Evolutionary conservation across 345 rosid genomes (phyloP).

Genomic region (Hibiscus trionum): DNA sequence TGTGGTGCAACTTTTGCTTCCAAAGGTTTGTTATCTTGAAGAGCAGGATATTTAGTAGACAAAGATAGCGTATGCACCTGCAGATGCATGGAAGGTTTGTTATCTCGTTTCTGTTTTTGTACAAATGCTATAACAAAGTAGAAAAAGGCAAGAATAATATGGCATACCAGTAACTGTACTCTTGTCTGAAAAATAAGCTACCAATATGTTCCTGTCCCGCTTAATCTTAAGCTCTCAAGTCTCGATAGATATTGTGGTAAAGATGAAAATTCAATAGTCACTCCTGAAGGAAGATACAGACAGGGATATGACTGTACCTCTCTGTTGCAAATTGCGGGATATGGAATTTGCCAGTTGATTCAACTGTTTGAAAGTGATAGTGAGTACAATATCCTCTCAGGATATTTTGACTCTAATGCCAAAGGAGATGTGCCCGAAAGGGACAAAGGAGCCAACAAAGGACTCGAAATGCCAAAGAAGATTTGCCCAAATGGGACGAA

Average conservation of each 20-base stretch:
- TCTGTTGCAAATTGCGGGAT: no score
- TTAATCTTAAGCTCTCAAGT: neutral
- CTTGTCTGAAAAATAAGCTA: constrained; percentile 1
- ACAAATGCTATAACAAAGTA: neutral
- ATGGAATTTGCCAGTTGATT: constrained; percentile 2
- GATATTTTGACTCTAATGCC: constrained; percentile 26
- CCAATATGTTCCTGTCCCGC: neutral
- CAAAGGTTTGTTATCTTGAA: neutral
- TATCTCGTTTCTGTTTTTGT: neutral
- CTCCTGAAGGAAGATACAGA: neutral
- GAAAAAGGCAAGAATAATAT: neutral
- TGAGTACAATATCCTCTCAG: constrained; percentile 13
- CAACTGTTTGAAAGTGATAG: constrained; percentile 9
- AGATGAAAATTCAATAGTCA: neutral
- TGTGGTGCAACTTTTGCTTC: no score
- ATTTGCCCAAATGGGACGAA: constrained; percentile 39
- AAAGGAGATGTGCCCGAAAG: constrained; percentile 34
- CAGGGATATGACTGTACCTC: neutral
- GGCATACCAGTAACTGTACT: neutral
- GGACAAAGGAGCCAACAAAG: constrained; percentile 26
- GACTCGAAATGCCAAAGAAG: constrained; percentile 39
- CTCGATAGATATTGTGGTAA: neutral
- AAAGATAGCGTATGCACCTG: neutral
- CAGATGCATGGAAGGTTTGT: neutral
- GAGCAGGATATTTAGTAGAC: neutral